A percentile compares a stretch with the other conserved stretches of the same genome.
Evolutionary conservation across 768 basidiomycete genomes (phyloP).

Genomic region (Punctularia strigosozonata): DNA sequence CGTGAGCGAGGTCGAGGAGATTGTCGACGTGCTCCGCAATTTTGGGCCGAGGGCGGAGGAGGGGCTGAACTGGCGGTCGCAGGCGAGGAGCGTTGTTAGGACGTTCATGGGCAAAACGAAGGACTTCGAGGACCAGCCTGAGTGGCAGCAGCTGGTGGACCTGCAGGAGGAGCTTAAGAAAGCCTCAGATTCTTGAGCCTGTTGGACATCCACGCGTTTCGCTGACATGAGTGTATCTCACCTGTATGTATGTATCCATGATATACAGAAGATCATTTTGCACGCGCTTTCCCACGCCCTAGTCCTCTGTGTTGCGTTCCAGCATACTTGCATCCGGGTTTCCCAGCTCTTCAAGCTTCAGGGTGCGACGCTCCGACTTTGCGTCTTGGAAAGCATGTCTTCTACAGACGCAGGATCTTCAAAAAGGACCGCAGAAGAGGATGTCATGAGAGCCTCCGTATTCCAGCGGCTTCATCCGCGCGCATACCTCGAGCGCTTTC

Average conservation of each 20-base stretch:
- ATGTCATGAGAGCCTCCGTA: constrained; percentile 23
- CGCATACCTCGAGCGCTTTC: constrained; percentile 78
- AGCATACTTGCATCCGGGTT: too few species aligned
- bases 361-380: too few species aligned
- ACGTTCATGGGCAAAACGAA: constrained; percentile 81
- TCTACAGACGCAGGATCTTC: neutral
- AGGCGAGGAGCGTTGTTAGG: constrained; percentile 77
- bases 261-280: too few species aligned
- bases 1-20: constrained; percentile 67
- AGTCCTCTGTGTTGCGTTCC: too few species aligned
- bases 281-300: too few species aligned
- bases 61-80: constrained; percentile 67
- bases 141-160: constrained; percentile 60
- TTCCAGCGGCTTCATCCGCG: constrained; percentile 88
- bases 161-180: constrained; percentile 56
- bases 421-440: constrained; percentile 2
- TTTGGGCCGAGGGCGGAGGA: constrained; percentile 65
- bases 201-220: too few species aligned
- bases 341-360: too few species aligned
- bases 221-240: too few species aligned
- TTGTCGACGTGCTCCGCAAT: constrained; percentile 73
- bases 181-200: too few species aligned
- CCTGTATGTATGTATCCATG: too few species aligned
- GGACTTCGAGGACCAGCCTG: constrained; percentile 81
- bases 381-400: neutral